Percentiles rank a stretch among this genome's conserved stretches.
Evolutionary conservation across 2,329 filamentous ascomycete genomes (phyloP).

Genomic region (Epichloe aotearoae): DNA sequence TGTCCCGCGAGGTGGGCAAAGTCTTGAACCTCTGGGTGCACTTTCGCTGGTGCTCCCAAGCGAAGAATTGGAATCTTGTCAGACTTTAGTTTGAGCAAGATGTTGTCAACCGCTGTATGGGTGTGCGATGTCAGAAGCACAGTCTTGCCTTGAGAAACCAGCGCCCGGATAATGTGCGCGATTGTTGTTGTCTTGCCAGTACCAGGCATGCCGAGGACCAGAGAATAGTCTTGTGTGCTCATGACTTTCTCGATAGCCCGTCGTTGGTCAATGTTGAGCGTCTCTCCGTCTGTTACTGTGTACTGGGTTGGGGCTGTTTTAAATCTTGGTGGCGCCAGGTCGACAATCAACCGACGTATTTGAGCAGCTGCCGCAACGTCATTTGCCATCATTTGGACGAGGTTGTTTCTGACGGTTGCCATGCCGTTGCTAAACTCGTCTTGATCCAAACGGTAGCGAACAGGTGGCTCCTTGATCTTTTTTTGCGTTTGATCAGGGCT

Average conservation of each 20-base stretch:
- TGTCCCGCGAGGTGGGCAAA: constrained; percentile 71
- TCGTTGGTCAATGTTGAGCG: constrained; percentile 77
- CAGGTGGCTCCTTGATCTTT: constrained; percentile 38
- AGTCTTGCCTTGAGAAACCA: constrained; percentile 81
- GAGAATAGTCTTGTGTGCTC: constrained; percentile 84
- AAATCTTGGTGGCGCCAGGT: constrained; percentile 61
- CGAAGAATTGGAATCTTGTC: constrained; percentile 69
- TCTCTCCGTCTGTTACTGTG: constrained; percentile 45
- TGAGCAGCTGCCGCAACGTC: constrained; percentile 56
- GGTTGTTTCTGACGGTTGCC: constrained; percentile 86
- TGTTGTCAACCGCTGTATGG: constrained; percentile 96
- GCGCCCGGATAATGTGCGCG: constrained; percentile 84
- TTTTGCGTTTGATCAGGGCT: constrained; percentile 36
- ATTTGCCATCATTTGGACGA: constrained; percentile 83
- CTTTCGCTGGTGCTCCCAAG: constrained; percentile 72
- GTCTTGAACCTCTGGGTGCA: constrained; percentile 75
- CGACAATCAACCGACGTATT: constrained; percentile 69
- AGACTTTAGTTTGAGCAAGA: constrained; percentile 76
- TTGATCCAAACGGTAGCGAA: constrained; percentile 81
- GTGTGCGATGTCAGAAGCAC: constrained; percentile 92
- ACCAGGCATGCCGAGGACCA: constrained; percentile 97
- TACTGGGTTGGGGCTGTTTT: constrained; percentile 52
- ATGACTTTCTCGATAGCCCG: constrained; percentile 88
- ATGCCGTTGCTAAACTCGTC: constrained; percentile 98
- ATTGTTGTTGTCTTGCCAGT: constrained; percentile 98